Evolutionary conservation across 208 protist species (phyloP).

Genomic region (Kentomonas sorsogonicus): DNA sequence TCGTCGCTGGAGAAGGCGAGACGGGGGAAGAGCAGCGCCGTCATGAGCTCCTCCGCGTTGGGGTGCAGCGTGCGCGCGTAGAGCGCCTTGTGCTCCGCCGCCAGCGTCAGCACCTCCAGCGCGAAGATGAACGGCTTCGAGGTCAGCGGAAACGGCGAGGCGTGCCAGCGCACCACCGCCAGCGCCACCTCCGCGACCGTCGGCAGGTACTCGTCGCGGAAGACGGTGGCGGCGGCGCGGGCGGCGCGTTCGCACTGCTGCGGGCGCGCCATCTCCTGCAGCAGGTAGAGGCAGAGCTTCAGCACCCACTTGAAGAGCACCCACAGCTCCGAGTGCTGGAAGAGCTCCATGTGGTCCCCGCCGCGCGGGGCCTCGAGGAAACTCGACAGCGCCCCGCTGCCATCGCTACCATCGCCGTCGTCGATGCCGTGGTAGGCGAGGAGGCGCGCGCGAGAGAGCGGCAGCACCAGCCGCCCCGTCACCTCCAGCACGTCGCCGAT

Average conservation of each 20-base stretch:
- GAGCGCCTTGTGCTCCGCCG: slow-evolving; percentile 26
- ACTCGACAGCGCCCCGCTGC: too few species aligned
- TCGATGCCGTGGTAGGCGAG: slow-evolving; percentile 15
- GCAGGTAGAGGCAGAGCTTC: slow-evolving; percentile 37
- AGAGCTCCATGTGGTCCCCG: slow-evolving; percentile 52
- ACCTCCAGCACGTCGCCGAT: slow-evolving; percentile 29
- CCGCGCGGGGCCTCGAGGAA: slow-evolving; percentile 18
- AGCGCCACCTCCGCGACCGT: slow-evolving; percentile 40
- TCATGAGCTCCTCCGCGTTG: slow-evolving; percentile 67
- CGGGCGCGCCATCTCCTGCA: slow-evolving; percentile 53
- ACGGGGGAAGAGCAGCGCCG: slow-evolving; percentile 79
- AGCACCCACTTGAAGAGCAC: slow-evolving; percentile 57
- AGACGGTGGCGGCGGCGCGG: slow-evolving; percentile 45
- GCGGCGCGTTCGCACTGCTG: slow-evolving; percentile 60
- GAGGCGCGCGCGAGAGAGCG: slow-evolving; percentile 33
- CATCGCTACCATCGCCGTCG: too few species aligned
- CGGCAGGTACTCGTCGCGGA: slow-evolving; percentile 30
- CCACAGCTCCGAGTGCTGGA: slow-evolving; percentile 58
- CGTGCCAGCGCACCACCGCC: slow-evolving; percentile 73
- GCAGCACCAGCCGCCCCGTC: slow-evolving; percentile 34
- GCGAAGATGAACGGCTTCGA: slow-evolving; percentile 83
- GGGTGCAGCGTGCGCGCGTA: slow-evolving; percentile 55
- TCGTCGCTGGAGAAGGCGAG: slow-evolving; percentile 82
- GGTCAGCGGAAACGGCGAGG: slow-evolving; percentile 37
- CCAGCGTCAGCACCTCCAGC: slow-evolving; percentile 59